Base-by-base conservation (phyloP, 139 green algal genomes). In the Pseudopediastrum boryanum region DNA sequence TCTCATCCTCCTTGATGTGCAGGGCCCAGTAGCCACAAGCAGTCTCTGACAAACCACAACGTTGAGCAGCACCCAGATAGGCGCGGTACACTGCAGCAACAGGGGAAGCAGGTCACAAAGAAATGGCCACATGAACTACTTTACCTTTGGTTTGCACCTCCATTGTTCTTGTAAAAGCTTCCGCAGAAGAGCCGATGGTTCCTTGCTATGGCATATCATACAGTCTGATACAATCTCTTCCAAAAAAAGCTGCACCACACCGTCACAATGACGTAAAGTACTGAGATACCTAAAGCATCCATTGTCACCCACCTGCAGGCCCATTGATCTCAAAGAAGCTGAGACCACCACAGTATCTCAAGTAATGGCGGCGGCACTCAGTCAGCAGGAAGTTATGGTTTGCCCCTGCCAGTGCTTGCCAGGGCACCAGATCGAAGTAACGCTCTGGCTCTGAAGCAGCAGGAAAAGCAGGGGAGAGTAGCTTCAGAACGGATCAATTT, bases 321-420 rank as follows among this genome's bases (percentile, higher is more conserved):
- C 72, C 51, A 23, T 70, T 63, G 48, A 88, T 85, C 82, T 92
- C 88, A 48, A 92, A 92, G 56, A 85, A 89, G 8, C 76, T 84
- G 10, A 92, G 80, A 1, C 78, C 88, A 0, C 84, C 88, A 33
- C 69, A 33, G 65, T 90, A 92, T 36, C 85, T 70, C 70, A 92
- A 71, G 82, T 89, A 89, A 74, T 87, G 62, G 1, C 84, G 76
- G n/a, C 88, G 80, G 13, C 85, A 78, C 82, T 92, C 88, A 6
- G 85, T 92, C 12, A 90, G 74, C 65, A 90, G 56, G 75, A 92
- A 92, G 75, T 90, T 89, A 50, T 90, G 86, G 75, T 92, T 91
- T 59, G 80, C 78, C 16, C 50, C 44, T 0, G 88, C 88, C 65
- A 92, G 77, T 31, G 67, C 78, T 76, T 88, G 85, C 84, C 88